Percentiles rank a stretch among this genome's conserved stretches.
Conservation (phyloP, 2,329 filamentous ascomycete genomes). For the Penicillium sp. region DNA sequence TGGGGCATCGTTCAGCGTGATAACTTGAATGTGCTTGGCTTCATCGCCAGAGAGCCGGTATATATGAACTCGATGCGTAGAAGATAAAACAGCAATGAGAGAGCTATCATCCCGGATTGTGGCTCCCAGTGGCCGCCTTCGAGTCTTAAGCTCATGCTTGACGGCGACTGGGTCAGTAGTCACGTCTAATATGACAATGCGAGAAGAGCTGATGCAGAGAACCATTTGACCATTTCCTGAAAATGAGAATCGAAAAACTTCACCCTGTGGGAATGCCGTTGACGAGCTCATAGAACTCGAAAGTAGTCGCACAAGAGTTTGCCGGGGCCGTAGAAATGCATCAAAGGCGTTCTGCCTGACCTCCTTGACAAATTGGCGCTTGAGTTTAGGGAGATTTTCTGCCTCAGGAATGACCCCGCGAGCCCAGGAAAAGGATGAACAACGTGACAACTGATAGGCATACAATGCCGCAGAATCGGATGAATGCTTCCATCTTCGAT, state of each 20-base stretch:
- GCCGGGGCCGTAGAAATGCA: constrained; percentile 67
- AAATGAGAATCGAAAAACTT: constrained; percentile 80
- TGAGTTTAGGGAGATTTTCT: constrained; percentile 58
- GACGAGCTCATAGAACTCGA: constrained; percentile 82
- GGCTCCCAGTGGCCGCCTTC: constrained; percentile 70
- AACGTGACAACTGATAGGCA: constrained; percentile 47
- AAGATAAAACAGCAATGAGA: constrained; percentile 75
- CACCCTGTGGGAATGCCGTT: constrained; percentile 73
- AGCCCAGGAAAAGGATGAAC: constrained; percentile 43
- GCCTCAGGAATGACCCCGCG: constrained; percentile 42
- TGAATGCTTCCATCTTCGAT: constrained; percentile 45
- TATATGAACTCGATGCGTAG: constrained; percentile 80
- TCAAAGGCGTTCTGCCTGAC: constrained; percentile 77
- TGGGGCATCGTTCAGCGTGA: constrained; percentile 76
- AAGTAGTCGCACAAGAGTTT: constrained; percentile 74
- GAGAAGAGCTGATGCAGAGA: constrained; percentile 79
- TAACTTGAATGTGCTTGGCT: constrained; percentile 69
- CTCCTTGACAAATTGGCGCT: constrained; percentile 66
- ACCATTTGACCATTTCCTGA: constrained; percentile 73
- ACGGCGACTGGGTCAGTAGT: constrained; percentile 61
- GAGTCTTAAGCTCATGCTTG: constrained; percentile 75
- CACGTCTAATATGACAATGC: constrained; percentile 76
- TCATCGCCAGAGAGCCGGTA: constrained; percentile 68
- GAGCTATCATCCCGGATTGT: constrained; percentile 78
- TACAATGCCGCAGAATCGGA: constrained; percentile 48